Evolutionary conservation across 345 rosid genomes (phyloP), one percentile per base, ranked within the genome.

Genomic region (Adansonia digitata): DNA sequence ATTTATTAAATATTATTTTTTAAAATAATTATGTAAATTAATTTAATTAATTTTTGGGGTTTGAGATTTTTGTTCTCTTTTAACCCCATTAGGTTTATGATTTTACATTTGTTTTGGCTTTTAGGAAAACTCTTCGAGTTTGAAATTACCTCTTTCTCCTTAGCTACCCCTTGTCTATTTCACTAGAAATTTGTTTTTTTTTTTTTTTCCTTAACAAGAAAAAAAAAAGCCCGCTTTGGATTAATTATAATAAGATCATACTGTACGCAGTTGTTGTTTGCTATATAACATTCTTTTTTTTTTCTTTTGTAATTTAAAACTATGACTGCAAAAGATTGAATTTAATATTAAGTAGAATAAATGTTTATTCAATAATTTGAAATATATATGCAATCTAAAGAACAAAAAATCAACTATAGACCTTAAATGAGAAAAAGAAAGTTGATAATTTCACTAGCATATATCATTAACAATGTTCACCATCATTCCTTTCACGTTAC

Each of bases 131-230:
- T 52, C 13, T 11, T 63, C 46, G 63, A 69, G 53, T 43, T 37
- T 74, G 53, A 74, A 77, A 64, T 45, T 57, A 77, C 59, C 17
- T 57, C 42, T 49, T 53, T n/a, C n/a, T n/a, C n/a, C n/a, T n/a
- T n/a, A n/a, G 57, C 57, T n/a, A 46, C 10, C 10, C 12, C 4
- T 20, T n/a, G 2, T 52, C 26, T n/a, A 52, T 20, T 20, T n/a
- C n/a, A 8, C 26, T 17, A 17, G 22, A 17, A 15, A 49, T 1
- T 10, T 31, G 34, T n/a, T 2, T 55, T 22, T 1, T 8, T 20
- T 55, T 55, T 55, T 24, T 5, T 10, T 24, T n/a, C n/a, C n/a
- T n/a, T n/a, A n/a, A n/a, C n/a, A n/a, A n/a, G 1, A 55, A 27
- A 53, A 53, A 31, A 20, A 56, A 56, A 24, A 12, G 31, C 26